Evolutionary conservation across 139 green algal genomes (phyloP).

Genomic region (Chlamydomonas sphaeroides): DNA sequence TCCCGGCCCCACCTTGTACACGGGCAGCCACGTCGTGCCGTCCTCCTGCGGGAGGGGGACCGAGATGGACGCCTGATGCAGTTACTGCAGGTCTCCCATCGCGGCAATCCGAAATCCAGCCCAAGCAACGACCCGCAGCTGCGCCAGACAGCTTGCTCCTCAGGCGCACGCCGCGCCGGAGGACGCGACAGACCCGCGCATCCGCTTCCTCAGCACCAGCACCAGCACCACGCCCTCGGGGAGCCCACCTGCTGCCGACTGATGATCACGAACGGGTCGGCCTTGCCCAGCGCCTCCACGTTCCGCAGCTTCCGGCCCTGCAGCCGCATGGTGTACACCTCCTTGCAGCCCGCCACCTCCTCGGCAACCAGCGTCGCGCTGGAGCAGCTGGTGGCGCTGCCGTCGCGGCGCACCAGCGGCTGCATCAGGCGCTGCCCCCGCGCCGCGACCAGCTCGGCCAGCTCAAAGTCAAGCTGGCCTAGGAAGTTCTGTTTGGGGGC

Average conservation of each 20-base stretch:
- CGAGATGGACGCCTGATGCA: constrained; percentile 4
- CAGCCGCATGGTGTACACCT: constrained; percentile 19
- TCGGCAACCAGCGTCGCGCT: neutral
- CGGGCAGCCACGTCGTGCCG: constrained; percentile 38
- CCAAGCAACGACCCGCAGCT: no score
- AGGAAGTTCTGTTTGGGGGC: neutral
- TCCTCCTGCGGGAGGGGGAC: constrained; percentile 33
- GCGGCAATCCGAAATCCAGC: no score
- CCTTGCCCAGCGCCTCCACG: constrained; percentile 25
- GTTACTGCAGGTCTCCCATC: neutral
- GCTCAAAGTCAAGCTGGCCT: neutral
- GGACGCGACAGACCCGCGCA: no score
- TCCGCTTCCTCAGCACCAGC: no score
- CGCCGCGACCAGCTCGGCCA: neutral
- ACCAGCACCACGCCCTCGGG: no score
- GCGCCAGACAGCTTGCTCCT: no score
- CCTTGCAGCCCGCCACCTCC: neutral
- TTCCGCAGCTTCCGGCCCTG: constrained; percentile 25
- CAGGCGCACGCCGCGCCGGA: no score
- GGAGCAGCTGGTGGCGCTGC: no score
- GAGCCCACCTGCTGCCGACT: neutral
- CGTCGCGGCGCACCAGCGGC: neutral
- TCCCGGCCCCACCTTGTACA: constrained; percentile 45
- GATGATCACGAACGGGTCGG: constrained; percentile 3
- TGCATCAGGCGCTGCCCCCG: neutral